Percentiles rank a stretch among this genome's conserved stretches.
These are phyloP conservation scores for Aspergillus thermomutatus DNA, from an alignment of 2,329 filamentous ascomycete genomes.

Conservation along the genomic window DNA sequence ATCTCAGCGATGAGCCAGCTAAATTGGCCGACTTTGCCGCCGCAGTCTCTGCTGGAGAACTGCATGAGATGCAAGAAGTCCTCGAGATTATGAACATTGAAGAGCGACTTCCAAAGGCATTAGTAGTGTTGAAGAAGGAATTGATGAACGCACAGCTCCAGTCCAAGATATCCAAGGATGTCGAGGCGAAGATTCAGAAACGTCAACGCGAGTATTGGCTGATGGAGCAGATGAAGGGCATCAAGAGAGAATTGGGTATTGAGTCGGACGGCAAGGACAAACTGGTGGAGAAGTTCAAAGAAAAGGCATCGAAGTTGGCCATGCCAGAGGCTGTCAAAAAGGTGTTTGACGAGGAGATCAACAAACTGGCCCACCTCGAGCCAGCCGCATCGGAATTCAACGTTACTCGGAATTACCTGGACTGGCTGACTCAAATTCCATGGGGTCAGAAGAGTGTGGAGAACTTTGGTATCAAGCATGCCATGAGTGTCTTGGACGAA, in stretches of 20 bases:
- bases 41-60: conserved; percentile 90
- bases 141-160: conserved; percentile 97
- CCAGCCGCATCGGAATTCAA: conserved; percentile 97
- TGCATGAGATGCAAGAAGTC: conserved; percentile 88
- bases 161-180: conserved; percentile 96
- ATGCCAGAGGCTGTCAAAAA: conserved; percentile 98
- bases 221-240: conserved; percentile 99
- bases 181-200: conserved; percentile 96
- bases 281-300: conserved; percentile 93
- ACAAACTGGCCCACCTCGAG: conserved; percentile 93
- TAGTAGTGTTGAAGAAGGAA: conserved; percentile 94
- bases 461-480: conserved; percentile 93
- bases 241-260: conserved; percentile 88
- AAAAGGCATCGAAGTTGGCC: conserved; percentile 86
- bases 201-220: conserved; percentile 97
- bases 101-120: conserved; percentile 83
- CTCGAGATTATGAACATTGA: conserved; percentile 86
- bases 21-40: conserved; percentile 97
- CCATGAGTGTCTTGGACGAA: conserved; percentile 85
- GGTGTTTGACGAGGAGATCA: conserved; percentile 96
- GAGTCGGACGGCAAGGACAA: conserved; percentile 99
- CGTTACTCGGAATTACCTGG: conserved; percentile 94
- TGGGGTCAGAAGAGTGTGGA: conserved; percentile 95
- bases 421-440: conserved; percentile 97
- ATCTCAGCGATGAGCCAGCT: conserved; percentile 89